These are phyloP conservation scores for Malus hybrid DNA, from an alignment of 331 rosid species.

Conservation along the genomic window DNA sequence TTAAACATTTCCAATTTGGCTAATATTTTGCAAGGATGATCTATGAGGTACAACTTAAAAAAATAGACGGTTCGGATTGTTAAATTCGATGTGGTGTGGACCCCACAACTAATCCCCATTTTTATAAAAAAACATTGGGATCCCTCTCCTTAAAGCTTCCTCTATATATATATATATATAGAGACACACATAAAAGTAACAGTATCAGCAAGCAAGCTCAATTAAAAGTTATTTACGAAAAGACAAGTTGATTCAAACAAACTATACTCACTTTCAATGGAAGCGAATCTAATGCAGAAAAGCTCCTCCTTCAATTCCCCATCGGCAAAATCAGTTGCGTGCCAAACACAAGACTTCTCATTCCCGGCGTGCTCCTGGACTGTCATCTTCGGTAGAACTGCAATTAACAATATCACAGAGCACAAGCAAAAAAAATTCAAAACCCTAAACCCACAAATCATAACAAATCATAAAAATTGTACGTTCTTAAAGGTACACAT, in stretches of 20 bases:
- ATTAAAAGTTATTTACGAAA: too few species aligned
- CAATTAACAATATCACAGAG: background rate
- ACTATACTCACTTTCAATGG: constrained; percentile 70
- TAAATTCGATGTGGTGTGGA: too few species aligned
- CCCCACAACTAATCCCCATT: too few species aligned
- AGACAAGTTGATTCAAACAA: too few species aligned
- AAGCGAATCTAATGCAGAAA: constrained; percentile 90
- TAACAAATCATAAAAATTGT: background rate
- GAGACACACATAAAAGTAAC: background rate
- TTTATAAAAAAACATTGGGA: too few species aligned
- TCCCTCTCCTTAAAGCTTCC: too few species aligned
- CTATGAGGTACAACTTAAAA: too few species aligned
- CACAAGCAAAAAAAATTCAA: background rate
- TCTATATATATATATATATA: too few species aligned
- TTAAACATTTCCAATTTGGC: too few species aligned
- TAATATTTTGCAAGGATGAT: too few species aligned
- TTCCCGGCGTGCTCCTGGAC: constrained; percentile 97
- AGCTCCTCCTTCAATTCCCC: constrained; percentile 95
- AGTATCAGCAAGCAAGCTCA: background rate
- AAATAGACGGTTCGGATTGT: too few species aligned
- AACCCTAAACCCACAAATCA: background rate
- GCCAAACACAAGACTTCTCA: constrained; percentile 95
- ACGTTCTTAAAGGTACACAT: background rate
- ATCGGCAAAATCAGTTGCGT: constrained; percentile 86
- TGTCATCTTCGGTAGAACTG: constrained; percentile 69